Percentiles rank a stretch among this genome's conserved stretches.
These are phyloP conservation scores for Nicotiana obtusifolia DNA, from an alignment of 257 asterid species.

Conservation along the genomic window DNA sequence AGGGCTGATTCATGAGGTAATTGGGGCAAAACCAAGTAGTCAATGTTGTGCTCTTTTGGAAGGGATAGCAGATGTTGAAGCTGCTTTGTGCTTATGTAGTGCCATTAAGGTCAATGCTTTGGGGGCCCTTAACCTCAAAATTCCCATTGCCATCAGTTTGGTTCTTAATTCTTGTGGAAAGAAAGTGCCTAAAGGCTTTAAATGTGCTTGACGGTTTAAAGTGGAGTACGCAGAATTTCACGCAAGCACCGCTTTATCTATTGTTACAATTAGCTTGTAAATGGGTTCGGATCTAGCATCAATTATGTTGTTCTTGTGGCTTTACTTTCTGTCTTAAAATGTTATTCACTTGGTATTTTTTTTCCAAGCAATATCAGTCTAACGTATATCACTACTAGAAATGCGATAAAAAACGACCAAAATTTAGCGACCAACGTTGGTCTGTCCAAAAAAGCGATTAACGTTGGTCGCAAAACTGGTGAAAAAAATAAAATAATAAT, in stretches of 20 bases:
- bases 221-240: neutral
- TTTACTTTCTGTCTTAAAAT: neutral
- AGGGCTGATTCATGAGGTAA: slow-evolving; percentile 68
- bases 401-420: no score
- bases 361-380: neutral
- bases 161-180: slow-evolving; percentile 74
- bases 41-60: slow-evolving; percentile 54
- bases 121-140: slow-evolving; percentile 36
- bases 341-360: neutral
- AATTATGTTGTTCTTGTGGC: neutral
- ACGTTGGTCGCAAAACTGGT: no score
- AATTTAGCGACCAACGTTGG: no score
- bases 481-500: no score
- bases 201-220: slow-evolving; percentile 21
- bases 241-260: neutral
- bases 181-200: slow-evolving; percentile 67
- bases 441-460: no score
- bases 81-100: slow-evolving; percentile 77
- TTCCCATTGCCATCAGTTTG: slow-evolving; percentile 63
- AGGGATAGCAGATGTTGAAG: slow-evolving; percentile 81
- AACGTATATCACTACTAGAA: no score
- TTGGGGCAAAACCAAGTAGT: slow-evolving; percentile 57
- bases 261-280: neutral
- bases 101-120: slow-evolving; percentile 73
- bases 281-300: neutral